Base-by-base conservation (phyloP, 164 flowering plant genomes). In the Echeveria elegans region DNA sequence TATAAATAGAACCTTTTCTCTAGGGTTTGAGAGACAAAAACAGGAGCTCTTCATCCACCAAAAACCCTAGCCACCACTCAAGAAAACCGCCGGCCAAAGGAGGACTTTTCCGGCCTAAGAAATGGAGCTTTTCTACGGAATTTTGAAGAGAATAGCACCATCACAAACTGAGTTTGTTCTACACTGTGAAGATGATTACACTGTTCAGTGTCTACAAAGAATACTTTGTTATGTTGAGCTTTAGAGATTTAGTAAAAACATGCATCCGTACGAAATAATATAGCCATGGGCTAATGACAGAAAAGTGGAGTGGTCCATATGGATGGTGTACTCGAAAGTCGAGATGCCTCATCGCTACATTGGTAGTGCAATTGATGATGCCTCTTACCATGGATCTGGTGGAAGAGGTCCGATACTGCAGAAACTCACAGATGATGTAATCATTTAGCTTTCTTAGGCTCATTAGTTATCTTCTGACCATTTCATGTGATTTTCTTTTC, bases 251-350 rank as follows among this genome's bases (percentile, higher is more conserved):
- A 2, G 19, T 26, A 28, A 53, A 53, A 56, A 5, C 16, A 56
- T 26, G 31, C 61, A 1, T 56, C 61, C 19, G 3, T 56, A 28
- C 4, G 18, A 56, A 6, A 11, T 24, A 56, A 12, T 16, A 68
- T 83, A 87, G 65, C 73, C 77, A 36, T 95, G 99, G 99, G 86
- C 96, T 60, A 83, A 70, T 77, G 96, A 95, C 73, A 79, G 97
- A 48, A 83, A 82, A 81, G 88, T 96, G 72, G 97, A 95, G 77
- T 95, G 99, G 99, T 87, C 99, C 63, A 92, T 95, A 78, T 95
- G 99, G 99, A 95, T 92, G 97, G 94, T 95, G 60, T 82, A 92
- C 79, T 82, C 97, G 37, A 92, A 85, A 79, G 92, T 92, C 48
- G 96, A 90, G 66, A 84, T 87, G 88, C 99, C 97, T 71, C 88